These are phyloP conservation scores for Apiotrichum gracile DNA, from an alignment of 1,284 basidiomycete species.

Conservation along the genomic window DNA sequence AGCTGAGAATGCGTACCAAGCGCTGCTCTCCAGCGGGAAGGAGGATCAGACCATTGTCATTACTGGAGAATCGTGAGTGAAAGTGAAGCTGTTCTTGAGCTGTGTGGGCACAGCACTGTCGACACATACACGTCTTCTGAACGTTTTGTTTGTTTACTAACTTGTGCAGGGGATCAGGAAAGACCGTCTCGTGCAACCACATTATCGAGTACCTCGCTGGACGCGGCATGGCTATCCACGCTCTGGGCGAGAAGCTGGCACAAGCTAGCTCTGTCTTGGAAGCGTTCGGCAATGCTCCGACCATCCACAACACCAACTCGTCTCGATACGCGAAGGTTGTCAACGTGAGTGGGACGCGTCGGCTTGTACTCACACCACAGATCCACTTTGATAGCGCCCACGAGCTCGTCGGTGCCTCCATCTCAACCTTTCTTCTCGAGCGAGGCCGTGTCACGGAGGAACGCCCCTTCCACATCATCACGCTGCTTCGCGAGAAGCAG, in stretches of 20 bases:
- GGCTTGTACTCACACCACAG: constrained; percentile 1
- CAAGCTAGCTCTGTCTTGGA: constrained; percentile 14
- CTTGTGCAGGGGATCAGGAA: constrained; percentile 12
- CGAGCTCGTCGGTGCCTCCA: constrained; percentile 10
- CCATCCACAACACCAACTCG: constrained; percentile 17
- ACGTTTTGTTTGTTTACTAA: background rate
- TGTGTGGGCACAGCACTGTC: no score
- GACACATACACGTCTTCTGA: background rate
- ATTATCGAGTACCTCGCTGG: constrained; percentile 15
- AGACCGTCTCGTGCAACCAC: constrained; percentile 17
- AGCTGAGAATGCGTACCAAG: constrained; percentile 14
- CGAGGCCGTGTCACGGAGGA: constrained; percentile 15
- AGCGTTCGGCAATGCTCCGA: constrained; percentile 18
- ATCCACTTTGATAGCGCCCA: constrained; percentile 10
- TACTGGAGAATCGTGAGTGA: constrained; percentile 17
- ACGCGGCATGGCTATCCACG: constrained; percentile 7
- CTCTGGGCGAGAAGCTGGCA: constrained; percentile 9
- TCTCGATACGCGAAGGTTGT: constrained; percentile 19
- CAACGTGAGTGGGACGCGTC: constrained; percentile 6
- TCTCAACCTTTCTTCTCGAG: constrained; percentile 18
- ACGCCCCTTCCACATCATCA: constrained; percentile 17
- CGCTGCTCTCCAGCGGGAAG: constrained; percentile 3
- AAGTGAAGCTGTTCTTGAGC: no score
- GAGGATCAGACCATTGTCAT: constrained; percentile 18
- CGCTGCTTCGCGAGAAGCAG: constrained; percentile 7